These are phyloP conservation scores for Apiospora kogelbergensis DNA, from an alignment of 2,329 filamentous ascomycete genomes.

Conservation along the genomic window DNA sequence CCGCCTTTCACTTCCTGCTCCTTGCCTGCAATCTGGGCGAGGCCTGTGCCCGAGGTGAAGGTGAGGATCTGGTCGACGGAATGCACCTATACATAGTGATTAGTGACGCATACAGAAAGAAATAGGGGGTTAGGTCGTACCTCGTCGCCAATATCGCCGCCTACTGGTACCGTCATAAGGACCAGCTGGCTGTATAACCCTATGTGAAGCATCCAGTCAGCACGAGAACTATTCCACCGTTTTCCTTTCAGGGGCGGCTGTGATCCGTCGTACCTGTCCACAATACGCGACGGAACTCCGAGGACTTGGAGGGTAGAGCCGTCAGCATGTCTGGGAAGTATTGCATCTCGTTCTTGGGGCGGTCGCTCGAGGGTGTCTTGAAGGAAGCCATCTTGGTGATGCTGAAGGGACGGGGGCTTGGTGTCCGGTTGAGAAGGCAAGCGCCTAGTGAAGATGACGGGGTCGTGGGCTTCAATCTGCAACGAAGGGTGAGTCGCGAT, in stretches of 20 bases:
- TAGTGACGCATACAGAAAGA: neutral
- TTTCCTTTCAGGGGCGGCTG: too few species aligned
- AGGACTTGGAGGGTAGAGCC: conserved; percentile 51
- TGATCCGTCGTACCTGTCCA: conserved; percentile 42
- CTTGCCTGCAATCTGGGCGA: conserved; percentile 58
- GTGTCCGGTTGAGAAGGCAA: neutral
- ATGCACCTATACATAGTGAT: conserved; percentile 39
- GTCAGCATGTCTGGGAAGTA: conserved; percentile 58
- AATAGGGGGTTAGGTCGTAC: conserved; percentile 35
- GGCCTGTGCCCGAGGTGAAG: conserved; percentile 59
- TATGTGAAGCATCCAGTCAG: neutral
- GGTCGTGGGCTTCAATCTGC: too few species aligned
- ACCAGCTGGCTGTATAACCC: conserved; percentile 64
- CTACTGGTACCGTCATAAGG: conserved; percentile 63
- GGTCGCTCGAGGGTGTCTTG: conserved; percentile 33
- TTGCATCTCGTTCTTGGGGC: conserved; percentile 55
- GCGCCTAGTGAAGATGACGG: neutral
- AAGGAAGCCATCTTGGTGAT: conserved; percentile 28
- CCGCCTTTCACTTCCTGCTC: conserved; percentile 48
- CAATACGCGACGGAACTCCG: conserved; percentile 60
- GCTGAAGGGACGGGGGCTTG: neutral
- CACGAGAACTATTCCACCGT: neutral
- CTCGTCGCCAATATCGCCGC: conserved; percentile 66
- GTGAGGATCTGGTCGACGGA: conserved; percentile 65
- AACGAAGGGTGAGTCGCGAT: neutral